Conservation (phyloP, 1,139 yeast species). For the Debaryomycetaceae sp. region DNA sequence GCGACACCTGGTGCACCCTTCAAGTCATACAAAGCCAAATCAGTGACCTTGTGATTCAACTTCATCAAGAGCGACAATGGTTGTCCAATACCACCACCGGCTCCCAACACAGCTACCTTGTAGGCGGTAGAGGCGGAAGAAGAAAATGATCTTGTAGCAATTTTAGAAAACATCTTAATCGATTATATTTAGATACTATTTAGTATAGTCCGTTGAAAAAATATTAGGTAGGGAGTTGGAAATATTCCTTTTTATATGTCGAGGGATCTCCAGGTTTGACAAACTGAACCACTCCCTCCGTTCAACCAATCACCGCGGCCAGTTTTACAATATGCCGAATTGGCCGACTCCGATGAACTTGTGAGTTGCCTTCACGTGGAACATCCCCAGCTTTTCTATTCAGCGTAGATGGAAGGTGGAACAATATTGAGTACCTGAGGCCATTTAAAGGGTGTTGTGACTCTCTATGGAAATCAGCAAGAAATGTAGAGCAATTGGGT, state of each 20-base stretch:
- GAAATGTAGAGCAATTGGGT: not conserved
- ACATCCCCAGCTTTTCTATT: not conserved
- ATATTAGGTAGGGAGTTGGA: not conserved
- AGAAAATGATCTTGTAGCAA: slow-evolving; percentile 66
- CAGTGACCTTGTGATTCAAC: slow-evolving; percentile 55
- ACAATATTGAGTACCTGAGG: no score
- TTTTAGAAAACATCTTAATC: slow-evolving; percentile 40
- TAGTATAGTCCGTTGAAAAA: not conserved
- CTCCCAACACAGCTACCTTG: slow-evolving; percentile 75
- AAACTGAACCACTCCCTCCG: slow-evolving; percentile 1
- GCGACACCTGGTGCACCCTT: slow-evolving; percentile 92
- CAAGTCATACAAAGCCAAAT: slow-evolving; percentile 81
- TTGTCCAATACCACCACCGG: slow-evolving; percentile 92
- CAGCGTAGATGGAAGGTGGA: not conserved
- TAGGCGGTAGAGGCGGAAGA: slow-evolving; percentile 59
- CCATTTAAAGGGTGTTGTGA: no score
- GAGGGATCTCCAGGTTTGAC: slow-evolving; percentile 2
- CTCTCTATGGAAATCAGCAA: no score
- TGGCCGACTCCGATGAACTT: slow-evolving; percentile 1
- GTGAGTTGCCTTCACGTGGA: not conserved
- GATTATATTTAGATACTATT: not conserved
- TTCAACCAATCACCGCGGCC: not conserved
- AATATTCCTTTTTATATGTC: slow-evolving; percentile 2
- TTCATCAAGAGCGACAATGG: slow-evolving; percentile 84
- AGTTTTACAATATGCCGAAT: slow-evolving; percentile 1